These are phyloP conservation scores for Linderniella brevidens DNA, from an alignment of 257 asterid species.

Conservation along the genomic window DNA sequence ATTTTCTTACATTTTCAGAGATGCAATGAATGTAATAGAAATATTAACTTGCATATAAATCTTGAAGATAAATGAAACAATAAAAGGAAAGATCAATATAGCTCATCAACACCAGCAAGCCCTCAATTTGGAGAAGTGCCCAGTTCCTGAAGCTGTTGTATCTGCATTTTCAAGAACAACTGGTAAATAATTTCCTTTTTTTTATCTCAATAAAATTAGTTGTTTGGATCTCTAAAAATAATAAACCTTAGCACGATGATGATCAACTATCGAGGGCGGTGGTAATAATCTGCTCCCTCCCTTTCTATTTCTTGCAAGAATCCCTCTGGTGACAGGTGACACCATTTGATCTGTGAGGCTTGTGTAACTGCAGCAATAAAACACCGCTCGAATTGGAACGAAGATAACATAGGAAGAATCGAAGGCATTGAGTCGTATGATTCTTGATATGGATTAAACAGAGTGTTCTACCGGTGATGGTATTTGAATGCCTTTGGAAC, in stretches of 20 bases:
- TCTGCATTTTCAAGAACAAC: conserved; percentile 14
- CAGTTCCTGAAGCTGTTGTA: conserved; percentile 19
- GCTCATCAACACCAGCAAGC: too few relatives aligned
- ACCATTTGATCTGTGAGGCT: conserved; percentile 66
- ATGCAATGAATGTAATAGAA: too few relatives aligned
- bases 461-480: conserved; percentile 33
- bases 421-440: not conserved
- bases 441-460: too few relatives aligned
- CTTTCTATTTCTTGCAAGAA: conserved; percentile 43
- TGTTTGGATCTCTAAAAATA: not conserved
- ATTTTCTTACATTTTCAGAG: too few relatives aligned
- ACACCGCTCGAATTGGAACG: too few relatives aligned
- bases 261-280: conserved; percentile 25
- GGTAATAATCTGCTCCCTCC: conserved; percentile 33
- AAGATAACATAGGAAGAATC: not conserved
- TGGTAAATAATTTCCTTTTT: conserved; percentile 1
- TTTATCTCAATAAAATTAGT: not conserved
- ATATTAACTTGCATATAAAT: too few relatives aligned
- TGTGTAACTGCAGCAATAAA: conserved; percentile 25
- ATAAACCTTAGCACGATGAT: conserved; percentile 24
- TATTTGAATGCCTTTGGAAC: conserved; percentile 54
- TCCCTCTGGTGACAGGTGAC: conserved; percentile 51
- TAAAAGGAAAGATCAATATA: too few relatives aligned
- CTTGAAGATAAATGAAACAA: too few relatives aligned
- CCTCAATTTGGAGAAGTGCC: conserved; percentile 10